Evolutionary conservation across 2,329 filamentous ascomycete species (phyloP), one percentile per base, ranked within the genome.

Genomic region (Clonostachys byssicola): DNA sequence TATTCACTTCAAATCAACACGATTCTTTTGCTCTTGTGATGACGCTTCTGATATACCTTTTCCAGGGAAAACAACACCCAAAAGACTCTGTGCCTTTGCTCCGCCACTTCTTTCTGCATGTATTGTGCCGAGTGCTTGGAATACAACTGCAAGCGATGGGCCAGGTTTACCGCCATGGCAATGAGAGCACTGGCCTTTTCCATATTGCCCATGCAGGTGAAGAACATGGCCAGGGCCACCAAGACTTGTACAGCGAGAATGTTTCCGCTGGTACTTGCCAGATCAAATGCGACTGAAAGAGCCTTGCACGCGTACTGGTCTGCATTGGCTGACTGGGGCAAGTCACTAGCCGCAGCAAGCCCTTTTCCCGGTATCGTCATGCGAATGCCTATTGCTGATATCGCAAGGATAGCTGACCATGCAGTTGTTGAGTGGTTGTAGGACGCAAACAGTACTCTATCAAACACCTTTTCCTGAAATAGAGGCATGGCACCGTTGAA

Each of bases 1-100:
- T 20, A 17, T 14, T 14, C 7, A 8, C 13, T 42, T 16, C 17
- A 40, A 40, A 12, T 18, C 10, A 30, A 13, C 12, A 18, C 9
- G 38, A 12, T 30, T 10, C 1, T 8, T 30, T 30, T 8, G 23
- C 23, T 30, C 23, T 30, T 10, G 23, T 30, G 9, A 30, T 18
- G n/a, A 9, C 2, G 7, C 12, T 3, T 3, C 23, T 30, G 23
- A 13, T 45, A 41, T 46, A 68, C 67, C 56, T 71, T 72, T 45
- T 72, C 69, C 6, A 72, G 52, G 4, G 53, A 54, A 35, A 71
- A 72, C 3, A 65, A 63, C 8, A 71, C 60, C 70, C 68, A 72
- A 40, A 72, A 72, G 3, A 72, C 56, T 0, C 67, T 56, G 5
- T 57, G 56, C 23, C 68, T 54, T 30, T 70, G 65, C 17, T 60